Evolutionary conservation across 2,329 filamentous ascomycete genomes (phyloP).

Genomic region (Aspergillus sp.): DNA sequence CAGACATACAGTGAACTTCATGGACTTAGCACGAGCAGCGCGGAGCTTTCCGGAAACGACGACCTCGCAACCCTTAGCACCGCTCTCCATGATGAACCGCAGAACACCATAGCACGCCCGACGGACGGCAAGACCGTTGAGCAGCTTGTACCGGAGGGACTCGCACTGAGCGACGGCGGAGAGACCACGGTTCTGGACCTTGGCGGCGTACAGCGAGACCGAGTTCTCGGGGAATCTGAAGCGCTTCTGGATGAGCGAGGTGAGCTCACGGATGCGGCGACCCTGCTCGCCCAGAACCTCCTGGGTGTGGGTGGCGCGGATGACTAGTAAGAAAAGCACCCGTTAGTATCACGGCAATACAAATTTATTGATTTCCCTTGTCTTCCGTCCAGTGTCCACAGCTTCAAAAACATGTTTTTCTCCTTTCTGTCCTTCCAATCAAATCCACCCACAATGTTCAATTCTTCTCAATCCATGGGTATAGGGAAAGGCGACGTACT

Average conservation of each 20-base stretch:
- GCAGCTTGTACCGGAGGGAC: constrained; percentile 99
- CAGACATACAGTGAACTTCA: constrained; percentile 92
- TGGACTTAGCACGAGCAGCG: constrained; percentile 98
- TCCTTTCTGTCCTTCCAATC: constrained; percentile 1
- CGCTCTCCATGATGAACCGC: constrained; percentile 99
- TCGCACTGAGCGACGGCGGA: constrained; percentile 99
- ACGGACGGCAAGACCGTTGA: constrained; percentile 97
- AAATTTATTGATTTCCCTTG: not conserved
- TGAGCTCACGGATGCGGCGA: constrained; percentile 99
- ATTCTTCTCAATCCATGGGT: no score
- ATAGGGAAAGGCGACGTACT: constrained; percentile 43
- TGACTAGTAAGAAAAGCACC: constrained; percentile 48
- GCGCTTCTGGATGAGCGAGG: constrained; percentile 99
- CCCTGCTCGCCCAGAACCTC: constrained; percentile 99
- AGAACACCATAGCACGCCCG: constrained; percentile 99
- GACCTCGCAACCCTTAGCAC: constrained; percentile 99
- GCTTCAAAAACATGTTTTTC: no score
- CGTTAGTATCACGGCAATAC: constrained; percentile 22
- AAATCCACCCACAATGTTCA: constrained; percentile 4
- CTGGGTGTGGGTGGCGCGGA: constrained; percentile 99
- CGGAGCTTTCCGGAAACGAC: constrained; percentile 98
- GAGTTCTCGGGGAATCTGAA: constrained; percentile 99
- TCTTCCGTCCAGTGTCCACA: constrained; percentile 1
- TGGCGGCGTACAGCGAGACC: constrained; percentile 98
- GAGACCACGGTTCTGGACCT: constrained; percentile 99